These are phyloP conservation scores for Stagonosporopsis chrysanthemi DNA, from an alignment of 2,329 filamentous ascomycete genomes.

Conservation along the genomic window DNA sequence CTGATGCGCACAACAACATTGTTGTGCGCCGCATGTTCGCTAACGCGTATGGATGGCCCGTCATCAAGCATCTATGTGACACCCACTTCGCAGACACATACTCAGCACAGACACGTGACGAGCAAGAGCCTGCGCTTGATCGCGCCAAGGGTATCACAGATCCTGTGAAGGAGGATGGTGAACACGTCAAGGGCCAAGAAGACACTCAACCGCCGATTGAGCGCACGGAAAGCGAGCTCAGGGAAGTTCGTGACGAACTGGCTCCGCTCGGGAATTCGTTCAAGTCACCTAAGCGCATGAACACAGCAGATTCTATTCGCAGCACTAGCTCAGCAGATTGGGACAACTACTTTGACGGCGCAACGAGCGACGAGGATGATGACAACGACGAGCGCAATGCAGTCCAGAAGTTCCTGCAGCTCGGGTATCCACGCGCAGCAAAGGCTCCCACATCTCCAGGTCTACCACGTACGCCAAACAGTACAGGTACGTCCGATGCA, in stretches of 20 bases:
- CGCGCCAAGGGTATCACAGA: slow-evolving; percentile 68
- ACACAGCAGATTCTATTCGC: slow-evolving; percentile 37
- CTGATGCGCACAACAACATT: slow-evolving; percentile 98
- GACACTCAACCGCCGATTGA: slow-evolving; percentile 46
- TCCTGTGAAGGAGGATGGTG: slow-evolving; percentile 68
- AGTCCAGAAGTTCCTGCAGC: slow-evolving; percentile 47
- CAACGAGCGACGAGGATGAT: slow-evolving; percentile 57
- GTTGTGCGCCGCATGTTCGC: slow-evolving; percentile 95
- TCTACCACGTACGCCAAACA: slow-evolving; percentile 30
- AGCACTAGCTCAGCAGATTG: slow-evolving; percentile 55
- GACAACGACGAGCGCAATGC: slow-evolving; percentile 52
- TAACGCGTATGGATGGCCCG: slow-evolving; percentile 97
- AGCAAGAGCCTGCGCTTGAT: slow-evolving; percentile 71
- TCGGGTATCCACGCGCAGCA: slow-evolving; percentile 28
- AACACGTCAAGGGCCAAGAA: slow-evolving; percentile 66
- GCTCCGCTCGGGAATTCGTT: slow-evolving; percentile 40
- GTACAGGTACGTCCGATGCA: slow-evolving; percentile 47
- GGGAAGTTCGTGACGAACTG: slow-evolving; percentile 56
- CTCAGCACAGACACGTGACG: slow-evolving; percentile 70
- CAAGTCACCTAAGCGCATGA: slow-evolving; percentile 29
- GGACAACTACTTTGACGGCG: slow-evolving; percentile 60
- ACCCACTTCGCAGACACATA: slow-evolving; percentile 87
- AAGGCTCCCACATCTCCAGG: slow-evolving; percentile 24
- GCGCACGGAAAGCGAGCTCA: slow-evolving; percentile 57
- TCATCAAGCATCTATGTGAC: slow-evolving; percentile 92